Percentiles rank a stretch among this genome's conserved stretches.
These are phyloP conservation scores for Tetragonia tetragonoides DNA, from an alignment of 148 eudicot species.

Conservation along the genomic window DNA sequence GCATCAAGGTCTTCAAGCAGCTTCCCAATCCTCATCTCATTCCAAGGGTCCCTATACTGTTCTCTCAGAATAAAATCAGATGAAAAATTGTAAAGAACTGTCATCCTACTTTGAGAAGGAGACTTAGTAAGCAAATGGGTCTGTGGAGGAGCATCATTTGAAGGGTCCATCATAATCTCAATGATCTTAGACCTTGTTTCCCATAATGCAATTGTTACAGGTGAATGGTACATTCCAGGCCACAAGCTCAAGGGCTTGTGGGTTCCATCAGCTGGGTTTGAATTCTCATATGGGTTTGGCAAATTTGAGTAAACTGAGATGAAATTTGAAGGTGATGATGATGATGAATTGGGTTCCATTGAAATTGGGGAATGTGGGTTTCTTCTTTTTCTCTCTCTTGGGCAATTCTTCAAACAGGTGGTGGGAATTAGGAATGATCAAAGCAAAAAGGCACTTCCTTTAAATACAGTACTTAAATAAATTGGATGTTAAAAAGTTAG, in stretches of 20 bases:
- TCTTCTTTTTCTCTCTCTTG: neutral
- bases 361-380: neutral
- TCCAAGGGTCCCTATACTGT: slow-evolving; percentile 95
- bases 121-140: slow-evolving; percentile 56
- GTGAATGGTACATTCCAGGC: slow-evolving; percentile 99
- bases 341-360: slow-evolving; percentile 27
- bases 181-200: slow-evolving; percentile 75
- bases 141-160: slow-evolving; percentile 73
- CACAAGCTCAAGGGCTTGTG: slow-evolving; percentile 74
- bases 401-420: slow-evolving; percentile 25
- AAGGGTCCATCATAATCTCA: slow-evolving; percentile 67
- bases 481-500: neutral
- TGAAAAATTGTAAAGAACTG: slow-evolving; percentile 71
- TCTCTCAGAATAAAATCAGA: slow-evolving; percentile 79
- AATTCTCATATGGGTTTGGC: slow-evolving; percentile 49
- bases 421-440: slow-evolving; percentile 8
- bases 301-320: slow-evolving; percentile 72
- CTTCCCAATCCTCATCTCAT: slow-evolving; percentile 88
- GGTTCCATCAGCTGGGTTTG: slow-evolving; percentile 31
- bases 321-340: slow-evolving; percentile 43
- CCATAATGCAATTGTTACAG: slow-evolving; percentile 93
- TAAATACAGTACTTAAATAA: neutral
- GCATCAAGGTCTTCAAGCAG: slow-evolving; percentile 99
- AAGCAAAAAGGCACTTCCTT: neutral
- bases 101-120: slow-evolving; percentile 64